These are phyloP conservation scores for Daldinia grandis DNA, from an alignment of 495 filamentous ascomycete genomes.

Conservation along the genomic window DNA sequence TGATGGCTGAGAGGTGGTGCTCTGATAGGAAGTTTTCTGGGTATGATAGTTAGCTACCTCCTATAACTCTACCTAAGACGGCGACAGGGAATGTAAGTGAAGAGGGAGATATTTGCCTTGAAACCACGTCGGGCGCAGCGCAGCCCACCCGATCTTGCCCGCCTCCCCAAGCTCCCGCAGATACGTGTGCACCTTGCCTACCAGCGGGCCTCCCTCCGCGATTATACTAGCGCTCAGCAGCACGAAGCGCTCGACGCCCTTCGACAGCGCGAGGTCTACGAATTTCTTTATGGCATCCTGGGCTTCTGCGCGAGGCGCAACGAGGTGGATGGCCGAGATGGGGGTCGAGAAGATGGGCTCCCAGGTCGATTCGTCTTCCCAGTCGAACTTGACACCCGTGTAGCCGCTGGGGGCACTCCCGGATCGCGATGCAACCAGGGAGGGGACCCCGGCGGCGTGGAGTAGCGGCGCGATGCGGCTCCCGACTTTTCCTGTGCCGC, in stretches of 20 bases:
- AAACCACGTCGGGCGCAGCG: slow-evolving; percentile 57
- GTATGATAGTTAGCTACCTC: neutral
- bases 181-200: slow-evolving; percentile 50
- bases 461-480: slow-evolving; percentile 53
- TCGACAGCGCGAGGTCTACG: slow-evolving; percentile 49
- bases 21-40: slow-evolving; percentile 49
- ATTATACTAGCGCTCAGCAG: slow-evolving; percentile 52
- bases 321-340: slow-evolving; percentile 52
- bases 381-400: slow-evolving; percentile 56
- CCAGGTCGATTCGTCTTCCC: slow-evolving; percentile 55
- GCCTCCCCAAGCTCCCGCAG: slow-evolving; percentile 50
- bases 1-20: slow-evolving; percentile 46
- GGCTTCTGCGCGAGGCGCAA: slow-evolving; percentile 42
- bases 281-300: slow-evolving; percentile 49
- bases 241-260: slow-evolving; percentile 55
- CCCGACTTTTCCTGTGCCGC: slow-evolving; percentile 60
- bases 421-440: slow-evolving; percentile 54
- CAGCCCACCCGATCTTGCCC: slow-evolving; percentile 54
- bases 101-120: slow-evolving; percentile 43
- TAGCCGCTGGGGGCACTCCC: slow-evolving; percentile 26
- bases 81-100: neutral
- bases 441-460: slow-evolving; percentile 35
- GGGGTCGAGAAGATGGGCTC: slow-evolving; percentile 40
- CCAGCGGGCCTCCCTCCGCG: slow-evolving; percentile 48
- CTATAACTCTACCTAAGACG: neutral